Evolutionary conservation across 129 eudicot species (phyloP), one percentile per base, ranked within the genome.

Genomic region (Arctium lappa): DNA sequence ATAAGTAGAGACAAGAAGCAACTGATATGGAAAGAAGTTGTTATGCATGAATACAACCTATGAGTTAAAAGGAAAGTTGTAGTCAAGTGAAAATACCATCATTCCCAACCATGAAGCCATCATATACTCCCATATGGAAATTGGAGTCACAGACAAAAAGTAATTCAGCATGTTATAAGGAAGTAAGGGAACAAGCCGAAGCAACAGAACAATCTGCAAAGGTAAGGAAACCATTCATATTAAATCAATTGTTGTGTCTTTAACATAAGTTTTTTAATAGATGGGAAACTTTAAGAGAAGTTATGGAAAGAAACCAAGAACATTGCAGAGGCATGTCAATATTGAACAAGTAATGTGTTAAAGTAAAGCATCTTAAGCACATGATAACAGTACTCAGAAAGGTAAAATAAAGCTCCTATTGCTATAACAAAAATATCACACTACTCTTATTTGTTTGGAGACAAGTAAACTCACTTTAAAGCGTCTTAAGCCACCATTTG

Each of bases 71-170:
- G 7, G 70, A 22, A 44, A 46, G 63, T 16, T 33, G 22, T 42
- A 42, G 74, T 83, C 48, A 56, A 48, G 83, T 65, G 70, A 79
- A 29, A 36, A 72, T 92, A 94, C 98, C 98, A 92, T 88, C 98
- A 94, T 94, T 75, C 98, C 98, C 84, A 94, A 84, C 98, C 98
- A 94, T 72, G 98, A 88, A 79, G 98, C 94, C 86, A 90, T 82
- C 90, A 89, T 84, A 84, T 94, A 94, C 81, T 94, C 90, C 83
- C 88, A 69, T 32, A 88, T 30, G 8, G 98, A 81, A 72, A 94
- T 87, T 5, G 98, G 95, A 66, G 98, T 94, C 66, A 94, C 97
- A 0, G 98, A 92, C 72, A 94, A 86, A 77, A 94, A 97, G 86
- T 94, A 94, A 87, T 94, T 94, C 92, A 94, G 46, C 92, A 94